phyloP scores from a whole-genome alignment of 139 green algal genomes.

The Picochlorum sp. region DNA sequence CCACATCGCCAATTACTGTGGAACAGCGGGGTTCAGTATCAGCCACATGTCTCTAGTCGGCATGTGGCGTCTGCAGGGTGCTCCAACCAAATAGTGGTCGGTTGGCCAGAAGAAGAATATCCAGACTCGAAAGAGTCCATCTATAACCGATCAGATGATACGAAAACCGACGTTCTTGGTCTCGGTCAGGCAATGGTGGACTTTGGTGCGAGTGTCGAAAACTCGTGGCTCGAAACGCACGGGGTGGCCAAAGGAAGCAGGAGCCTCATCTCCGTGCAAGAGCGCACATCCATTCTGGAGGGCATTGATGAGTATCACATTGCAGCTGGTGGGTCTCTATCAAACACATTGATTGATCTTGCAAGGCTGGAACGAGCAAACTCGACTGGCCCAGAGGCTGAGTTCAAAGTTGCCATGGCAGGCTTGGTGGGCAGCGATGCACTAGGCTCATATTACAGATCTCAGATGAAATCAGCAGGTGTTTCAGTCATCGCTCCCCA shows the following conservation, averaged over 20 bases:
- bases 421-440: conserved; percentile 56
- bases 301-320: conserved; percentile 45
- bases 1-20: too few species aligned
- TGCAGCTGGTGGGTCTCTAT: conserved; percentile 70
- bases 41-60: too few species aligned
- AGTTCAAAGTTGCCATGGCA: conserved; percentile 58
- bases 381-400: not conserved
- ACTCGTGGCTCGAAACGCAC: conserved; percentile 36
- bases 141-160: not conserved
- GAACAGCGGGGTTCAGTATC: too few species aligned
- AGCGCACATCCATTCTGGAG: conserved; percentile 17
- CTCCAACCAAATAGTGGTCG: not conserved
- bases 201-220: conserved; percentile 33
- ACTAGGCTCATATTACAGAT: conserved; percentile 65
- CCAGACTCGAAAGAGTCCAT: not conserved
- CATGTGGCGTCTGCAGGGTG: too few species aligned
- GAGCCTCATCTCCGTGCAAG: conserved; percentile 27
- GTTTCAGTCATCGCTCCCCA: conserved; percentile 49
- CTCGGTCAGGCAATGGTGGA: conserved; percentile 66
- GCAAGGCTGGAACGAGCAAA: conserved; percentile 47
- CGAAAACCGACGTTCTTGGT: conserved; percentile 33
- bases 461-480: conserved; percentile 55
- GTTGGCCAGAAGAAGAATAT: not conserved
- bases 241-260: conserved; percentile 44
- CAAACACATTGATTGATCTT: conserved; percentile 83